These are phyloP conservation scores for Helotiales sp. DNA, from an alignment of 2,329 filamentous ascomycete species.

Conservation along the genomic window DNA sequence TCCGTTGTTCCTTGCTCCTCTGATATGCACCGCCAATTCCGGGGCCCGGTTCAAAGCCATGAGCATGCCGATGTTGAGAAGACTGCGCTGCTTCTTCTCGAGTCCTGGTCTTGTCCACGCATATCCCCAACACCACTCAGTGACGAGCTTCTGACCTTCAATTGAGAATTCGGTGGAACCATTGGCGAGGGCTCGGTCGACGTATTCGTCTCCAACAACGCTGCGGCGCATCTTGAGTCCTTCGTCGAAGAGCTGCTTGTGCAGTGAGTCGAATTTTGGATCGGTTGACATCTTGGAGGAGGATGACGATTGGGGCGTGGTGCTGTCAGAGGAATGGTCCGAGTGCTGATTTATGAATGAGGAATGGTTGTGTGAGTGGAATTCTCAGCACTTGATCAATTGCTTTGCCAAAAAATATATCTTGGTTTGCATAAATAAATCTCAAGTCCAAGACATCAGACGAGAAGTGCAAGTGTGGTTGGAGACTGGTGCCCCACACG, in stretches of 20 bases:
- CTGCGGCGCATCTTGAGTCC: conserved; percentile 63
- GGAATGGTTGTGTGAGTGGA: no score
- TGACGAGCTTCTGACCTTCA: conserved; percentile 66
- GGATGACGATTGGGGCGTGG: no score
- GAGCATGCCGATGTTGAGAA: conserved; percentile 70
- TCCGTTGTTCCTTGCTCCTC: conserved; percentile 67
- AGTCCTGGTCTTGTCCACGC: conserved; percentile 68
- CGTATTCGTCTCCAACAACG: conserved; percentile 66
- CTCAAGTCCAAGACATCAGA: not conserved
- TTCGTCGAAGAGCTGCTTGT: conserved; percentile 63
- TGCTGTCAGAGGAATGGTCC: no score
- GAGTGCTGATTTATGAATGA: no score
- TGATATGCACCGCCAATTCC: conserved; percentile 65
- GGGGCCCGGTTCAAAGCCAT: conserved; percentile 63
- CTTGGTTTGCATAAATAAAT: no score
- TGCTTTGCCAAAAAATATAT: no score
- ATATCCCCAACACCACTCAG: conserved; percentile 68
- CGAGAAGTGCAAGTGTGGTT: not conserved
- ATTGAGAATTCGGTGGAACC: conserved; percentile 62
- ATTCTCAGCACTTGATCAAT: no score
- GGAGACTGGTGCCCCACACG: not conserved
- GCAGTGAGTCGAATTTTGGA: conserved; percentile 47
- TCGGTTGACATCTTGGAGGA: conserved; percentile 46
- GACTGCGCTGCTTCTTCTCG: conserved; percentile 62
- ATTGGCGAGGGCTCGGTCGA: conserved; percentile 60